Conservation (phyloP, 139 green algal species). For the Dunaliella primolecta region DNA sequence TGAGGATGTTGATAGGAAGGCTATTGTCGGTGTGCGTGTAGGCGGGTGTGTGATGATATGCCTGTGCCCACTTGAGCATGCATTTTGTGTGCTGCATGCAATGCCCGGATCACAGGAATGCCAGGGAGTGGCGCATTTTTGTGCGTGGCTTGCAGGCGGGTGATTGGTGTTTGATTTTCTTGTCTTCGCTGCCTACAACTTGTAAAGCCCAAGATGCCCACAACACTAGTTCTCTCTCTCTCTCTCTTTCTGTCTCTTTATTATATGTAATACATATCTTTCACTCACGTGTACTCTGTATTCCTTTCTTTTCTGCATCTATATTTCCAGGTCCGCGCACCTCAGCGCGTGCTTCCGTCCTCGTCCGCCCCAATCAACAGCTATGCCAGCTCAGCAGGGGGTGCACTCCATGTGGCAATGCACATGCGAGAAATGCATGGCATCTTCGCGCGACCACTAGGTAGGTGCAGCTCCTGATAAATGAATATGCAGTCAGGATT, state of each 20-base stretch:
- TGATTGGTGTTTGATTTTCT: too few relatives aligned
- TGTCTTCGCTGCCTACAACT: too few relatives aligned
- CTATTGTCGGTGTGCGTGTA: neutral
- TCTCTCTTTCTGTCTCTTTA: neutral
- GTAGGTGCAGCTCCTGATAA: too few relatives aligned
- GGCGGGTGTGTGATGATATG: neutral
- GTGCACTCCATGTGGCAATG: constrained; percentile 42
- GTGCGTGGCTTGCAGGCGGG: too few relatives aligned
- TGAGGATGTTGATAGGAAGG: neutral
- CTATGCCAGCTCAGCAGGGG: constrained; percentile 18
- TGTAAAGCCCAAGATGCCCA: too few relatives aligned
- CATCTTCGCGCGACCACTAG: constrained; percentile 83
- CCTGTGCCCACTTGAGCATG: neutral
- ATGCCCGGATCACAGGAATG: too few relatives aligned
- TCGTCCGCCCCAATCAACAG: neutral
- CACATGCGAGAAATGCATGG: constrained; percentile 42
- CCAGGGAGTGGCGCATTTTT: too few relatives aligned
- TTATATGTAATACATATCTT: neutral
- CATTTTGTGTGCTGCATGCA: neutral
- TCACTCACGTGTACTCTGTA: neutral
- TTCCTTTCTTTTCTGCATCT: neutral
- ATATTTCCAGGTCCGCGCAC: neutral
- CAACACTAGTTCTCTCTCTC: neutral
- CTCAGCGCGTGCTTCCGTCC: neutral
- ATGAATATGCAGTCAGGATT: too few relatives aligned